Evolutionary conservation across 192 early-diverging fungal species (phyloP).

Genomic region (Coemansia sp.): DNA sequence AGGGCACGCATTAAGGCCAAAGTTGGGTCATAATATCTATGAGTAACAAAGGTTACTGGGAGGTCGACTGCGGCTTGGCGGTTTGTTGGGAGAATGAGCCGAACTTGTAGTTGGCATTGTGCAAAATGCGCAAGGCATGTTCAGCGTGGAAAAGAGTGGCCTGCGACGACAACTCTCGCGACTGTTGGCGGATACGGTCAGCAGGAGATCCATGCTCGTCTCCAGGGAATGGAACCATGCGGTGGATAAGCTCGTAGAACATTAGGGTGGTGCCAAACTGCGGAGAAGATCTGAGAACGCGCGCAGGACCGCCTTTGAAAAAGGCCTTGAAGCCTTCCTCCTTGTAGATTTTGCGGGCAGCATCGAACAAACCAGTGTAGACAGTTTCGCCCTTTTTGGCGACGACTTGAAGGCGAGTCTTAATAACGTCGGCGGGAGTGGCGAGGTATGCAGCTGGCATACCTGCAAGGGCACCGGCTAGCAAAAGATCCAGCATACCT

Average conservation of each 20-base stretch:
- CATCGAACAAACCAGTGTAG: slow-evolving; percentile 86
- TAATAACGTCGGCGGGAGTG: slow-evolving; percentile 98
- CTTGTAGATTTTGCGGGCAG: slow-evolving; percentile 79
- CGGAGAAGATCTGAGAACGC: slow-evolving; percentile 92
- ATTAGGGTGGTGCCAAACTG: slow-evolving; percentile 98
- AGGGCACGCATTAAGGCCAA: too few relatives aligned
- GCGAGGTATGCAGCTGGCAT: slow-evolving; percentile 96
- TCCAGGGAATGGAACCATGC: slow-evolving; percentile 60
- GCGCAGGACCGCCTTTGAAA: slow-evolving; percentile 94
- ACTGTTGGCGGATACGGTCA: slow-evolving; percentile 20
- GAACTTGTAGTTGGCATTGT: slow-evolving; percentile 54
- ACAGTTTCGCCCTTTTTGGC: slow-evolving; percentile 85
- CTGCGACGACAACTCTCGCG: slow-evolving; percentile 43
- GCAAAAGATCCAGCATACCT: slow-evolving; percentile 64
- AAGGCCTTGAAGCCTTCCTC: slow-evolving; percentile 96
- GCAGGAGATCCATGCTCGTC: slow-evolving; percentile 33
- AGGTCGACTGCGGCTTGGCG: not conserved
- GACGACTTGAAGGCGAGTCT: slow-evolving; percentile 95
- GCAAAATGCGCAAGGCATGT: slow-evolving; percentile 46
- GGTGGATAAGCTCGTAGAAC: slow-evolving; percentile 88
- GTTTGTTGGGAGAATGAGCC: slow-evolving; percentile 14
- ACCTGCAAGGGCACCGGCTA: slow-evolving; percentile 92
- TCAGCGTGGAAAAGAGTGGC: slow-evolving; percentile 46
- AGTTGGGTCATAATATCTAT: not conserved
- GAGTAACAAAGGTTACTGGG: not conserved